Conservation (phyloP, 169 alveolate genomes). For the Cryptosporidium meleagridis region DNA sequence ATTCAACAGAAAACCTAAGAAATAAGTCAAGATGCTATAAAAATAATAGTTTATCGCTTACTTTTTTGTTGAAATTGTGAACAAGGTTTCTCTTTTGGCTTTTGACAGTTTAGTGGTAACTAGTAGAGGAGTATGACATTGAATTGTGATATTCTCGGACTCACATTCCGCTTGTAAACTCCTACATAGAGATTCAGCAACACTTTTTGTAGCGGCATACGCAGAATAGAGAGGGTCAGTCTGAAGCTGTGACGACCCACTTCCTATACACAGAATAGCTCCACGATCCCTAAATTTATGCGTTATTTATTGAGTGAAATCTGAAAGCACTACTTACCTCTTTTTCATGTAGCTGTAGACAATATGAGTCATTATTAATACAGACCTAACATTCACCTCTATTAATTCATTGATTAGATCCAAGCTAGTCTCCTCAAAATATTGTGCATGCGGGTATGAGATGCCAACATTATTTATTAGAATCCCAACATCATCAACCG, state of each 20-base stretch:
- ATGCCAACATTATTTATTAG: slow-evolving; percentile 83
- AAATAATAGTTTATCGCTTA: not conserved
- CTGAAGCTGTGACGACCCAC: slow-evolving; percentile 76
- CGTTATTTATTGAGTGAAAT: not conserved
- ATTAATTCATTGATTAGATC: slow-evolving; percentile 78
- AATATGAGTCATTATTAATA: slow-evolving; percentile 77
- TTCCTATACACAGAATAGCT: slow-evolving; percentile 77
- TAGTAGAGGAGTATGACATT: slow-evolving; percentile 79
- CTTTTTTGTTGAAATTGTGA: slow-evolving; percentile 77
- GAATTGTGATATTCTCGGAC: slow-evolving; percentile 77
- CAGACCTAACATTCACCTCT: slow-evolving; percentile 78
- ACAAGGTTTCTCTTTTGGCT: slow-evolving; percentile 72
- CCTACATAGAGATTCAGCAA: slow-evolving; percentile 75
- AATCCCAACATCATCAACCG: slow-evolving; percentile 75
- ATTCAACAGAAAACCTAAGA: slow-evolving; percentile 46
- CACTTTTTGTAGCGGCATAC: slow-evolving; percentile 78
- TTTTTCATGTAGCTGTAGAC: slow-evolving; percentile 73
- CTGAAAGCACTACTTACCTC: not conserved
- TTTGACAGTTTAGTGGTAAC: slow-evolving; percentile 79
- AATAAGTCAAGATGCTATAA: not conserved
- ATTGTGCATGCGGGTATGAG: slow-evolving; percentile 80
- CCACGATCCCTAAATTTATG: slow-evolving; percentile 45
- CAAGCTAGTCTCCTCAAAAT: slow-evolving; percentile 77
- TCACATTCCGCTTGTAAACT: slow-evolving; percentile 76
- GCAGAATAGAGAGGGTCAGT: slow-evolving; percentile 78